These are phyloP conservation scores for Fonsecaea erecta DNA, from an alignment of 2,329 filamentous ascomycete species.

Conservation along the genomic window DNA sequence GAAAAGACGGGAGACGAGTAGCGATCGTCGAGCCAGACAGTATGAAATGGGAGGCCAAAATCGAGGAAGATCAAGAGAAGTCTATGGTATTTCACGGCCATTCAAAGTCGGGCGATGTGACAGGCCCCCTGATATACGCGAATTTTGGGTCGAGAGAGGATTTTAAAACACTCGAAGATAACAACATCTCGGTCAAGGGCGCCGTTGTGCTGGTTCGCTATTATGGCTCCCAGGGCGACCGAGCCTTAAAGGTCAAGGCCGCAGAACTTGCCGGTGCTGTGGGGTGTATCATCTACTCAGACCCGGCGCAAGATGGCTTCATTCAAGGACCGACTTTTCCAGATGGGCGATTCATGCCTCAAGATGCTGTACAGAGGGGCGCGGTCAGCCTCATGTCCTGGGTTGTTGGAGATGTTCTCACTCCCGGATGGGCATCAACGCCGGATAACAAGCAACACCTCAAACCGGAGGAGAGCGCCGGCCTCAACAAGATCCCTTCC, in stretches of 20 bases:
- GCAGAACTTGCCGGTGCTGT: slow-evolving; percentile 84
- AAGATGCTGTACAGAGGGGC: slow-evolving; percentile 80
- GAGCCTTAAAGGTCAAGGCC: slow-evolving; percentile 82
- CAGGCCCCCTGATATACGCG: slow-evolving; percentile 84
- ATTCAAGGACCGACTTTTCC: slow-evolving; percentile 73
- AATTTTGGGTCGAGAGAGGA: slow-evolving; percentile 89
- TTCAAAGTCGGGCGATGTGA: slow-evolving; percentile 83
- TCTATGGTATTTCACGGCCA: slow-evolving; percentile 85
- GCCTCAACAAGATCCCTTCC: slow-evolving; percentile 82
- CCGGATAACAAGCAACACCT: slow-evolving; percentile 63
- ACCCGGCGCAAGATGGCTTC: slow-evolving; percentile 84
- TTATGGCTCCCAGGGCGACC: slow-evolving; percentile 73
- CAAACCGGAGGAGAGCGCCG: slow-evolving; percentile 70
- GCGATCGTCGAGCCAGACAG: slow-evolving; percentile 75
- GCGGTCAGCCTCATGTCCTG: slow-evolving; percentile 79
- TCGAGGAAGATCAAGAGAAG: slow-evolving; percentile 81
- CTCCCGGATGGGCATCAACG: slow-evolving; percentile 74
- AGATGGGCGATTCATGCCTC: slow-evolving; percentile 77
- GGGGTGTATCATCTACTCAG: slow-evolving; percentile 90
- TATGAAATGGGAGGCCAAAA: slow-evolving; percentile 73
- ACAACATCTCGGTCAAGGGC: slow-evolving; percentile 73
- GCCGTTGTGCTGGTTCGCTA: slow-evolving; percentile 84
- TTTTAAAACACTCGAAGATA: slow-evolving; percentile 72
- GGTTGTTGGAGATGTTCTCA: slow-evolving; percentile 89
- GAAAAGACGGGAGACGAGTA: slow-evolving; percentile 73